phyloP scores from a whole-genome alignment of 495 filamentous ascomycete species.

The Barbatosphaeria neglecta region DNA sequence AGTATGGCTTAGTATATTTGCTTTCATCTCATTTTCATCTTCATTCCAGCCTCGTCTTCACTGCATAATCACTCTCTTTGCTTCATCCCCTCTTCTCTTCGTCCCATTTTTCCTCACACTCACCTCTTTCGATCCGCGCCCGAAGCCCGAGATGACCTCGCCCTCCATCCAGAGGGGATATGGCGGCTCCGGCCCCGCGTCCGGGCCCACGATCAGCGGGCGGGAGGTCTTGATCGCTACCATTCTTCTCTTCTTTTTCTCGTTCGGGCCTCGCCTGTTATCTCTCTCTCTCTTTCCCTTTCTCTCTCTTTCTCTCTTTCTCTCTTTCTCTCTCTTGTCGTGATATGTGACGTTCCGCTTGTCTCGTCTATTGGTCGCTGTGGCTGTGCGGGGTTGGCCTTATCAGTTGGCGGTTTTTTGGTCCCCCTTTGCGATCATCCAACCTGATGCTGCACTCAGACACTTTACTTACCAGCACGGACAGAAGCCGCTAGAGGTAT shows the following conservation, averaged over 20 bases:
- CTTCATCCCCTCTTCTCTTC: background rate
- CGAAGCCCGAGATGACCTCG: constrained; percentile 83
- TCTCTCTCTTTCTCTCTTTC: no score
- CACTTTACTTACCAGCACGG: no score
- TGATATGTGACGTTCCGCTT: no score
- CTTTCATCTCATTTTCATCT: background rate
- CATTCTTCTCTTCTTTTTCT: background rate
- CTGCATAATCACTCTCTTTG: no score
- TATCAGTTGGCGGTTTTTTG: no score
- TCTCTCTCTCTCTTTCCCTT: no score
- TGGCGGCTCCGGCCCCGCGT: constrained; percentile 58
- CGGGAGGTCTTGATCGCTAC: constrained; percentile 20
- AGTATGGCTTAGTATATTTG: constrained; percentile 6
- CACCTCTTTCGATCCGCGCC: constrained; percentile 81
- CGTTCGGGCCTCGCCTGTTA: background rate
- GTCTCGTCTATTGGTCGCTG: no score
- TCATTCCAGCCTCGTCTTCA: background rate
- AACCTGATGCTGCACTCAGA: no score
- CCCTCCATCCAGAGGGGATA: constrained; percentile 76
- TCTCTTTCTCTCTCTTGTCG: no score
- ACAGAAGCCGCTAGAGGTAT: no score
- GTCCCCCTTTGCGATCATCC: no score
- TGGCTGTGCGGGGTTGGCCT: no score
- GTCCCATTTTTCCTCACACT: background rate
- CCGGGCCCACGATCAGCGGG: constrained; percentile 54